Base-by-base conservation (phyloP, 352 stramenopile genomes). In the Poterioochromonas sp. region DNA sequence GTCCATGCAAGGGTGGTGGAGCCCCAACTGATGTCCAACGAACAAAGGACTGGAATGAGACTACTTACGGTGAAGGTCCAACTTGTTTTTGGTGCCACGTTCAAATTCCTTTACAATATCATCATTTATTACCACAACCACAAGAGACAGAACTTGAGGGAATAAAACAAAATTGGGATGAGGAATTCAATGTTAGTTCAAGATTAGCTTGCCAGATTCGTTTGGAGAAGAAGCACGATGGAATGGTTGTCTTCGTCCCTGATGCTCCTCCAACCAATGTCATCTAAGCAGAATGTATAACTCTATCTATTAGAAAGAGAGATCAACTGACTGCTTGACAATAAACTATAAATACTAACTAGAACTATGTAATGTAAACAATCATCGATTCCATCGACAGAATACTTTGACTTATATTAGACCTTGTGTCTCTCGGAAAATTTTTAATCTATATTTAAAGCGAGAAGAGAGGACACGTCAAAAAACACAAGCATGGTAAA, bases 141-240 rank as follows among this genome's bases (percentile, higher is more conserved):
- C 1, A 0, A 3, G 39, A n/a, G 3, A 2, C 35, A 34, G 41
- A 18, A n/a, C 2, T 32, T 34, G 3, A 51, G 11, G 65, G 65
- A 37, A 35, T 74, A 39, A 12, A 51, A 39, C 3, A 54, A 20
- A n/a, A 29, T 39, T 74, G 65, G 65, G 65, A 54, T 35, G 65
- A 54, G 53, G 65, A 74, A 54, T 47, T 49, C 8, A 37, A 2
- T 29, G 3, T n/a, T 15, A 40, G 34, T 58, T 74, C 65, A 8
- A 51, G 65, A 74, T 34, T 74, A 29, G 65, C 65, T 39, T 74
- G 65, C n/a, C 65, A 58, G 18, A 74, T 74, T 39, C 34, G 0
- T 34, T 54, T 74, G 40, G 65, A 74, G 5, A 51, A 54, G 11
- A 74, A 54, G 40, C 65, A 74, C 41, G 65, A 74, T 74, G 65